Conservation (phyloP, 2,329 filamentous ascomycete genomes). For the Leptographium procerum region DNA sequence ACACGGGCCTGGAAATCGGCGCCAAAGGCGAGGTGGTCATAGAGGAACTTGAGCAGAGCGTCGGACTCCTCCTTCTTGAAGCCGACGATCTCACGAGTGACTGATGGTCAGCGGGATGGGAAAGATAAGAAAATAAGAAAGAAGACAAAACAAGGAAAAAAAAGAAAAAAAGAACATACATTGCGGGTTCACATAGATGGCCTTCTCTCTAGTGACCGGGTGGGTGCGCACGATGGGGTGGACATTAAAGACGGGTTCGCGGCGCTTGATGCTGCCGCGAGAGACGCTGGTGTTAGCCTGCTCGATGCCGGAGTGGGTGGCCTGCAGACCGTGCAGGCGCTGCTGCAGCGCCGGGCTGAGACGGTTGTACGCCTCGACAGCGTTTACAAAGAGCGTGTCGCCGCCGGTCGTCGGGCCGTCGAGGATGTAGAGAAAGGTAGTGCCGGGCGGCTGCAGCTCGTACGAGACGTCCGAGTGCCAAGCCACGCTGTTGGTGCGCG, state of each 20-base stretch:
- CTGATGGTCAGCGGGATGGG: slow-evolving; percentile 25
- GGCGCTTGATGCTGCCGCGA: slow-evolving; percentile 57
- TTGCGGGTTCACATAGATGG: slow-evolving; percentile 71
- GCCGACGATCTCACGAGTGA: slow-evolving; percentile 70
- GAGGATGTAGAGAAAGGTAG: slow-evolving; percentile 81
- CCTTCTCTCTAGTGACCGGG: slow-evolving; percentile 73
- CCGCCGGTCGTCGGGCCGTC: slow-evolving; percentile 71
- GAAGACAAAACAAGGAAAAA: too few species aligned
- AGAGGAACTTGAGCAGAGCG: slow-evolving; percentile 63
- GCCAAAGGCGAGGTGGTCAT: slow-evolving; percentile 60
- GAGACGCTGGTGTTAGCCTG: slow-evolving; percentile 61
- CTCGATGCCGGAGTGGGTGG: slow-evolving; percentile 72
- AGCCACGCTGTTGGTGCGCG: slow-evolving; percentile 66
- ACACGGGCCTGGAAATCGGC: slow-evolving; percentile 64
- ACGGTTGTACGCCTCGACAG: slow-evolving; percentile 69
- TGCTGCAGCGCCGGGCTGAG: slow-evolving; percentile 70
- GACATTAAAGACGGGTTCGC: slow-evolving; percentile 61
- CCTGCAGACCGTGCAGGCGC: slow-evolving; percentile 68
- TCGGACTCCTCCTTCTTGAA: slow-evolving; percentile 83
- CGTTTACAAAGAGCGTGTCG: slow-evolving; percentile 74
- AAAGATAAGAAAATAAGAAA: neutral
- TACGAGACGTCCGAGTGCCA: slow-evolving; percentile 90
- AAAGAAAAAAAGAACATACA: slow-evolving; percentile 40
- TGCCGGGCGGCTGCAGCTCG: slow-evolving; percentile 78
- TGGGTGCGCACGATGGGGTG: slow-evolving; percentile 77